Evolutionary conservation across 495 filamentous ascomycete species (phyloP).

Genomic region (Aspergillus sclerotiicarbonarius): DNA sequence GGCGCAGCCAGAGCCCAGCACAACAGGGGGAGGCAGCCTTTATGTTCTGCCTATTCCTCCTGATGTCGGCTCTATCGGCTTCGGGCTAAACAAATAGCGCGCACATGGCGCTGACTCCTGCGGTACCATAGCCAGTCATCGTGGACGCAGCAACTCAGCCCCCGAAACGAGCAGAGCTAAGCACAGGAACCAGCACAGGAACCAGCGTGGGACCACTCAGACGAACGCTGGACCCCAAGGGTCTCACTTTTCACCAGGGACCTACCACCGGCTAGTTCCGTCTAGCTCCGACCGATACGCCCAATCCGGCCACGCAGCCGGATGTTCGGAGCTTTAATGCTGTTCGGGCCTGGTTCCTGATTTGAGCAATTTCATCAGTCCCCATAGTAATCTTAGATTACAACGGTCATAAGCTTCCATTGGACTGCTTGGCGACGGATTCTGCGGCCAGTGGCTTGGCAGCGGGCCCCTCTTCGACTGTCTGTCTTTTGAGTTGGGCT

Average conservation of each 20-base stretch:
- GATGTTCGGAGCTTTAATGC: neutral
- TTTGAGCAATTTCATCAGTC: neutral
- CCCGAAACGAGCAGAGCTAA: neutral
- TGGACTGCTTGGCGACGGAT: neutral
- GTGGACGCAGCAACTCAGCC: neutral
- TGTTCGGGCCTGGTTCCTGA: neutral
- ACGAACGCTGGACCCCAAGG: neutral
- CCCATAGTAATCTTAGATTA: neutral
- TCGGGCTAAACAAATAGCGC: neutral
- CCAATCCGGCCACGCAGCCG: neutral
- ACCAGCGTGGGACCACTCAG: neutral
- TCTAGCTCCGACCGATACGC: neutral
- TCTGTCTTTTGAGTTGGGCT: neutral
- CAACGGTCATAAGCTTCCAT: neutral
- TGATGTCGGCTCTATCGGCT: neutral
- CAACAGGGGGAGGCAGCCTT: neutral
- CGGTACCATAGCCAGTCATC: neutral
- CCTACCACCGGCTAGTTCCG: neutral
- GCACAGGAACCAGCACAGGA: neutral
- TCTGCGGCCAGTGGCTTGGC: neutral
- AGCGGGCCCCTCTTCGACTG: neutral
- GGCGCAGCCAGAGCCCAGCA: neutral
- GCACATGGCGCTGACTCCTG: neutral
- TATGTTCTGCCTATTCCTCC: neutral
- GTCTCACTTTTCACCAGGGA: neutral